Evolutionary conservation across 2,329 filamentous ascomycete genomes (phyloP), one percentile per base, ranked within the genome.

Genomic region (Laburnicola sp.): DNA sequence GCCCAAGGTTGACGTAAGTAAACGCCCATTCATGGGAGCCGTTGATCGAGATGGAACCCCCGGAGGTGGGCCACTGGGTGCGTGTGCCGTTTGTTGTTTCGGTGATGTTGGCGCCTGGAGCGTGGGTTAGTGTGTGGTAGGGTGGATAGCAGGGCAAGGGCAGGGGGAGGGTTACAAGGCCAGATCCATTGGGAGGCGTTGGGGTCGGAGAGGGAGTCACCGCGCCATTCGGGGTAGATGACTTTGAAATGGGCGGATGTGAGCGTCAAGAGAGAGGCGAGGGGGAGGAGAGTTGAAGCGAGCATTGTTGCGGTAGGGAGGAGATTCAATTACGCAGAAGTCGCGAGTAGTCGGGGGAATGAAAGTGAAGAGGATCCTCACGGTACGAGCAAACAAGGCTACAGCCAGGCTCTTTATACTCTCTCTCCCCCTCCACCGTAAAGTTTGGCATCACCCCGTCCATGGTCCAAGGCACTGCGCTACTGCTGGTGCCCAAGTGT

Each of bases 1-100:
- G 58, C 4, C 74, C 77, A 3, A 80, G 68, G 58, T 79, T 80
- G 39, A 80, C 69, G 47, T 75, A 76, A 1, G 78, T 78, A 26
- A 77, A 69, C 2, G 77, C 75, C 58, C 68, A 75, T 16, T 63
- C 62, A 60, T 80, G 78, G 31, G 64, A 61, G 26, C 73, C 74
- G 32, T 70, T 68, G 60, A 78, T 70, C 21, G 62, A 56, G 16
- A 79, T 52, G 4, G 74, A 71, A 47, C 77, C 78, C 39, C 77
- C 76, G 8, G 70, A 66, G 3, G 74, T 53, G 6, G 76, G 76
- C 77, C 77, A 80, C 28, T 66, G 54, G 3, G 78, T 79, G 52
- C 77, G 77, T 65, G 77, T 79, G 32, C 54, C 66, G 41, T 70
- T 64, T 6, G 60, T 64, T 26, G 72, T 73, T 35, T 75, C 70